Evolutionary conservation across 2,329 filamentous ascomycete species (phyloP).

Genomic region (Venturia effusa): DNA sequence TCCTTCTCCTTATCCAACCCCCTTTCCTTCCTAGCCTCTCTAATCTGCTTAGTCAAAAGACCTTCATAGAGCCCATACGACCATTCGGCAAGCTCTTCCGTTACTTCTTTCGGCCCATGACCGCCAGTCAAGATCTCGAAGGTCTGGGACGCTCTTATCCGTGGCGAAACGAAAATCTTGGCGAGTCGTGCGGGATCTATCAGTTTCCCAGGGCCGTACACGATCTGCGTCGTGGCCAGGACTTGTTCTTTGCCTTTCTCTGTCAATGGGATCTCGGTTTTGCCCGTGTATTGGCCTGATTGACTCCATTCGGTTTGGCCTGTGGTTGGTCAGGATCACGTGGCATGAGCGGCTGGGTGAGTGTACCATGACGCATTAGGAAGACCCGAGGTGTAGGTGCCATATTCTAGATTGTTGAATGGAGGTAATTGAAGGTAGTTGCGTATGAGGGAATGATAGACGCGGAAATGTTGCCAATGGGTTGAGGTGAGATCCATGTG

Average conservation of each 20-base stretch:
- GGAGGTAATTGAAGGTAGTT: not conserved
- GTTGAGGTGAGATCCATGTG: not conserved
- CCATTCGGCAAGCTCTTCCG: constrained; percentile 8
- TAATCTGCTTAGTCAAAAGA: constrained; percentile 7
- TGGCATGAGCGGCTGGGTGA: not conserved
- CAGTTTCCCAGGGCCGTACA: constrained; percentile 40
- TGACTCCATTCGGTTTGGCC: constrained; percentile 9
- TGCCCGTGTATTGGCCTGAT: constrained; percentile 7
- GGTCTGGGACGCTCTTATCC: constrained; percentile 37
- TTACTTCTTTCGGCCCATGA: not conserved
- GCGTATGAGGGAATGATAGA: not conserved
- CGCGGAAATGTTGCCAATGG: too few species aligned
- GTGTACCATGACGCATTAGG: constrained; percentile 8
- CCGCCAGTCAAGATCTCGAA: constrained; percentile 24
- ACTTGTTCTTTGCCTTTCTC: constrained; percentile 33
- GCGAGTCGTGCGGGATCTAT: constrained; percentile 40
- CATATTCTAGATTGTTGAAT: not conserved
- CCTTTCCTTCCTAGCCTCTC: constrained; percentile 38
- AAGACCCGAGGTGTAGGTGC: constrained; percentile 4
- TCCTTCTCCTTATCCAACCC: constrained; percentile 41
- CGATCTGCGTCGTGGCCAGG: constrained; percentile 29
- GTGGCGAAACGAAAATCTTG: constrained; percentile 40
- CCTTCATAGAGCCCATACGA: constrained; percentile 11
- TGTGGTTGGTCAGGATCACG: not conserved
- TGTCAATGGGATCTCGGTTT: constrained; percentile 5